Conservation (phyloP, 2,329 filamentous ascomycete species). For the Graphiopsis chlorocephala region DNA sequence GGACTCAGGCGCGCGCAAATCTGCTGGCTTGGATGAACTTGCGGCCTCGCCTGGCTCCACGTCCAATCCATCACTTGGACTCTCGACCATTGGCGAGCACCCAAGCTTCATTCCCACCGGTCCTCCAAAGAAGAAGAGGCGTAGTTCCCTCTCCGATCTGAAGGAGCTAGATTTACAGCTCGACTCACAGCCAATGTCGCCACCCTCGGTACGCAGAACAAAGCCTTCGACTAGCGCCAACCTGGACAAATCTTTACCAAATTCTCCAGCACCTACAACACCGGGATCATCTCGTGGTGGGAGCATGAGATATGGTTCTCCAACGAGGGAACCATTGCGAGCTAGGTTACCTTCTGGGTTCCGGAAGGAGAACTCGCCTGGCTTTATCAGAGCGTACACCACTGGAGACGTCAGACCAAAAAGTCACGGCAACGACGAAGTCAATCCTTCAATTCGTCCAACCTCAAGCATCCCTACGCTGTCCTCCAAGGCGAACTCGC, state of each 20-base stretch:
- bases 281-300: slow-evolving; percentile 38
- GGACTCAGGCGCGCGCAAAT: slow-evolving; percentile 36
- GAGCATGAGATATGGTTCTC: slow-evolving; percentile 40
- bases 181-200: slow-evolving; percentile 23
- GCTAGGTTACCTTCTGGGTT: slow-evolving; percentile 37
- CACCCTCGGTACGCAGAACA: slow-evolving; percentile 24
- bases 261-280: slow-evolving; percentile 36
- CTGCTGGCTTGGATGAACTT: slow-evolving; percentile 41
- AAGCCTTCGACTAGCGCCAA: slow-evolving; percentile 16
- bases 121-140: slow-evolving; percentile 70
- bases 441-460: slow-evolving; percentile 17
- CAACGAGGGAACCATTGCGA: slow-evolving; percentile 33
- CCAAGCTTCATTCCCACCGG: slow-evolving; percentile 44
- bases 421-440: slow-evolving; percentile 25
- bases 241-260: slow-evolving; percentile 31
- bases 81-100: slow-evolving; percentile 52
- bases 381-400: slow-evolving; percentile 22
- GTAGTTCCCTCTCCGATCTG: slow-evolving; percentile 88
- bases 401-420: slow-evolving; percentile 27
- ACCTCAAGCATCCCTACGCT: slow-evolving; percentile 52
- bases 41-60: slow-evolving; percentile 18
- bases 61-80: slow-evolving; percentile 29
- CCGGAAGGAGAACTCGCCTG: slow-evolving; percentile 45
- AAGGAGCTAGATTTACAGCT: slow-evolving; percentile 59
- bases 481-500: slow-evolving; percentile 29